phyloP scores from a whole-genome alignment of 371 early-diverging fungal species.

The Gilbertella persicaria region DNA sequence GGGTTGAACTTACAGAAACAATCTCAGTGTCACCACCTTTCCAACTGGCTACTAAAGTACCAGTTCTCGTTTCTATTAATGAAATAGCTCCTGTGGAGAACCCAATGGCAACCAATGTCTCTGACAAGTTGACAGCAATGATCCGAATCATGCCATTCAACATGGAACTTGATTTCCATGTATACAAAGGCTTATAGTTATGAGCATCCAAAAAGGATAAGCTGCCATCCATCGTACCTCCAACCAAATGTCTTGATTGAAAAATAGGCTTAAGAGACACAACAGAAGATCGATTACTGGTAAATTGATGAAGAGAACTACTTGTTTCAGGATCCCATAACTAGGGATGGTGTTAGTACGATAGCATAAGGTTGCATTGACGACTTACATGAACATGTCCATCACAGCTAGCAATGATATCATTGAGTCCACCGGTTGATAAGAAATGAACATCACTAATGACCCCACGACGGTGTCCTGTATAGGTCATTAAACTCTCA shows the following conservation, averaged over 20 bases:
- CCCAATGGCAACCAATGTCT: constrained; percentile 61
- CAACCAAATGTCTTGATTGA: constrained; percentile 57
- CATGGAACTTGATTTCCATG: constrained; percentile 50
- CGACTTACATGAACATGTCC: constrained; percentile 65
- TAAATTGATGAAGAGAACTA: constrained; percentile 55
- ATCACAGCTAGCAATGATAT: constrained; percentile 68
- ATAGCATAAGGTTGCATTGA: too few species aligned
- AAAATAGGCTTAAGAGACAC: constrained; percentile 59
- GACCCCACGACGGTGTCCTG: constrained; percentile 56
- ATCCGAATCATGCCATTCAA: constrained; percentile 39
- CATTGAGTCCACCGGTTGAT: constrained; percentile 45
- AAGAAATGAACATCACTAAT: constrained; percentile 61
- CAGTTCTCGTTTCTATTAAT: constrained; percentile 62
- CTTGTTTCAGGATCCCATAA: constrained; percentile 67
- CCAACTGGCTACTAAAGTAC: constrained; percentile 63
- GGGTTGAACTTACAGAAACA: constrained; percentile 42
- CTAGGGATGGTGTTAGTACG: too few species aligned
- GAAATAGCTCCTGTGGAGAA: constrained; percentile 64
- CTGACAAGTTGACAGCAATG: constrained; percentile 52
- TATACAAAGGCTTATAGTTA: constrained; percentile 37
- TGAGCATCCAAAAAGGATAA: constrained; percentile 49
- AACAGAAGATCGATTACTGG: constrained; percentile 47
- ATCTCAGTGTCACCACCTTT: constrained; percentile 68
- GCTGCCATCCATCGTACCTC: constrained; percentile 51
- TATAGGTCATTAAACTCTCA: constrained; percentile 61